These are phyloP conservation scores for Sporothrix mexicana DNA, from an alignment of 2,329 filamentous ascomycete species.

Conservation along the genomic window DNA sequence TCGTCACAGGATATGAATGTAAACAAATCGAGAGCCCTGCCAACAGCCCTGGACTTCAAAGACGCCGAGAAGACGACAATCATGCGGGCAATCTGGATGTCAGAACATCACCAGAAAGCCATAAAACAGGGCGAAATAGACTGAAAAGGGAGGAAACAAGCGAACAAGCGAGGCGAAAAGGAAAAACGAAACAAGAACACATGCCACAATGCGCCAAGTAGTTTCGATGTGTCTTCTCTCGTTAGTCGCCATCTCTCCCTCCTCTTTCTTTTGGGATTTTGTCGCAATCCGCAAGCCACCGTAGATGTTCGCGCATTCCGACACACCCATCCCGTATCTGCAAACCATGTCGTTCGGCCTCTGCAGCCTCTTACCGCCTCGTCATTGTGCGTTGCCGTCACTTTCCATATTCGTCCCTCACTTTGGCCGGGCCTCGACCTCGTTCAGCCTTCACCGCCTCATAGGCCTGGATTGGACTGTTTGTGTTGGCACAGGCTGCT, in stretches of 20 bases:
- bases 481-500: conserved; percentile 24
- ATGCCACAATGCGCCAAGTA: background rate
- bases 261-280: background rate
- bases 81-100: background rate
- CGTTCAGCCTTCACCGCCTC: conserved; percentile 32
- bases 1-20: conserved; percentile 7
- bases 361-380: conserved; percentile 32
- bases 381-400: conserved; percentile 30
- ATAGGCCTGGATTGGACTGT: background rate
- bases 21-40: conserved; percentile 19
- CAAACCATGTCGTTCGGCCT: background rate
- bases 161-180: background rate
- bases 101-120: background rate
- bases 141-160: background rate
- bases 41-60: background rate
- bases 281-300: background rate
- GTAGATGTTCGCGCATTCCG: background rate
- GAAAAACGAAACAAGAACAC: background rate
- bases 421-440: conserved; percentile 16
- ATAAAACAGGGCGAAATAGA: background rate
- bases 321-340: background rate
- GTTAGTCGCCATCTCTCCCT: conserved; percentile 5
- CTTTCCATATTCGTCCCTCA: conserved; percentile 23
- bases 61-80: background rate
- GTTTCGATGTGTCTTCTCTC: background rate